Evolutionary conservation across 495 filamentous ascomycete genomes (phyloP), one percentile per base, ranked within the genome.

Genomic region (Penicillium chermesinum): DNA sequence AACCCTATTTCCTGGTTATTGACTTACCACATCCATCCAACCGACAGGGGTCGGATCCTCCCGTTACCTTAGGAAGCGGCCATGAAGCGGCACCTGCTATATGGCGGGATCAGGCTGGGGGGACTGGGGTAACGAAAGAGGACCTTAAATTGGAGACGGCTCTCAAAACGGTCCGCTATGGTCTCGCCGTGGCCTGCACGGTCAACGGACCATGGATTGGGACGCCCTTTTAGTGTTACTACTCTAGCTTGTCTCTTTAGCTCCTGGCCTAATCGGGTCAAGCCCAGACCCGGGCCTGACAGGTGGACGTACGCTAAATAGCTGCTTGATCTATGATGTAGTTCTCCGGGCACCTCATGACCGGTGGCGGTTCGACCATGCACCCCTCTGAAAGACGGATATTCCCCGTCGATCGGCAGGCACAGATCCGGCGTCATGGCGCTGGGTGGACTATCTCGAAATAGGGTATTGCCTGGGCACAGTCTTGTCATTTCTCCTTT

Each of bases 101-200:
- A 44, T 44, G 42, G 42, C 42, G 25, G 25, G 25, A 30, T 10
- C 25, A 30, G n/a, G n/a, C n/a, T n/a, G n/a, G n/a, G n/a, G n/a
- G n/a, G n/a, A n/a, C n/a, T n/a, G n/a, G n/a, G n/a, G n/a, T n/a
- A n/a, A n/a, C n/a, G n/a, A n/a, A n/a, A n/a, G n/a, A n/a, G n/a
- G n/a, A n/a, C n/a, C n/a, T n/a, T n/a, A n/a, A n/a, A n/a, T n/a
- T n/a, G n/a, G n/a, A n/a, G n/a, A n/a, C n/a, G n/a, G n/a, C n/a
- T n/a, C n/a, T n/a, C n/a, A 18, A 16, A 50, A 54, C 48, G 54
- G 48, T 45, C 58, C 48, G 54, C 57, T 41, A 47, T 50, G 50
- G 40, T 51, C 46, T 53, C 41, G 40, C 33, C 40, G 40, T 44
- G 44, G 22, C 33, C 41, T 33, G 10, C 8, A 13, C 2, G 18